phyloP scores from a whole-genome alignment of 169 alveolate species.

The Perkinsus chesapeaki region DNA sequence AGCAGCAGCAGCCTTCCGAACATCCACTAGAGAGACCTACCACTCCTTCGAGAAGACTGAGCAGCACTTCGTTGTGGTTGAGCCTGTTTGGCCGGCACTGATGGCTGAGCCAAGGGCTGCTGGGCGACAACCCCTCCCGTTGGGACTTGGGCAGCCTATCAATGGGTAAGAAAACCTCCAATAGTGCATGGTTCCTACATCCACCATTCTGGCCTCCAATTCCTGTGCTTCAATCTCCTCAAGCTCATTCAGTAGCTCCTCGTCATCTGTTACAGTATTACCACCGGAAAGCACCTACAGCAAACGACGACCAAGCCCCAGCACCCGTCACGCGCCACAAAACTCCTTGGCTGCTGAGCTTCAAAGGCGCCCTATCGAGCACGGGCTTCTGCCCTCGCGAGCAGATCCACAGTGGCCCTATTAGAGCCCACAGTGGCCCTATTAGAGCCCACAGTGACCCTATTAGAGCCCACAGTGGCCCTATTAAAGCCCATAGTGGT shows the following conservation, averaged over 20 bases:
- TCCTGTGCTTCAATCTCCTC: neutral
- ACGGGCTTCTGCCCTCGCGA: too few relatives aligned
- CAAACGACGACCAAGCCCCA: neutral
- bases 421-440: too few relatives aligned
- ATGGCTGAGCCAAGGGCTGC: neutral
- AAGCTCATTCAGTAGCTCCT: neutral
- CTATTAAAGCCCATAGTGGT: too few relatives aligned
- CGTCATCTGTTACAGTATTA: neutral
- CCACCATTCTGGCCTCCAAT: neutral
- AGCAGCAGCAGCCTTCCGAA: neutral
- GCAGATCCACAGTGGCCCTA: too few relatives aligned
- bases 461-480: too few relatives aligned
- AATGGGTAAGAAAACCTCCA: neutral
- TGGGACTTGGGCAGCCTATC: neutral
- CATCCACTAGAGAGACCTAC: neutral
- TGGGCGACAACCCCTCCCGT: neutral
- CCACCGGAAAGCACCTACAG: neutral
- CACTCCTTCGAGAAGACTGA: neutral
- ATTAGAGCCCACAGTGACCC: too few relatives aligned
- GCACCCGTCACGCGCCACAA: too few relatives aligned
- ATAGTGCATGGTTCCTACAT: neutral
- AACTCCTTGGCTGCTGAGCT: too few relatives aligned
- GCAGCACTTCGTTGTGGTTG: neutral
- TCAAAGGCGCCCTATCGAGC: too few relatives aligned
- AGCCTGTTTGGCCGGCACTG: neutral